Evolutionary conservation across 1,284 basidiomycete species (phyloP).

Genomic region (Afroboletus lepidellus): DNA sequence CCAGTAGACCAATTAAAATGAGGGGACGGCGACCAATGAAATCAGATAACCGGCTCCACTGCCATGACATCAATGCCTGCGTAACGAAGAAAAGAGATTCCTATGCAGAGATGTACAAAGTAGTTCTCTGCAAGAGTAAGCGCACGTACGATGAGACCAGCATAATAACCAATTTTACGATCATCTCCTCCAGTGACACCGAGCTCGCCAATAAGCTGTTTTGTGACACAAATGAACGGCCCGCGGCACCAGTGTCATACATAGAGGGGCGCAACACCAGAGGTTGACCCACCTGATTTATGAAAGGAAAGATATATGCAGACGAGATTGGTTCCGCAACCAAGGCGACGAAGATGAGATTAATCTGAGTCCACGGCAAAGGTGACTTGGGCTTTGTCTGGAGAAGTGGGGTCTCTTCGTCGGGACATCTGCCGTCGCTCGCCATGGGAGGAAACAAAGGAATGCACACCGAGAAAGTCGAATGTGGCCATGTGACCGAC

Average conservation of each 20-base stretch:
- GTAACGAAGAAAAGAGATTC: conserved; percentile 73
- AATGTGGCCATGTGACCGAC: no score
- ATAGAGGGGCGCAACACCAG: background rate
- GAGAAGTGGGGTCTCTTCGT: no score
- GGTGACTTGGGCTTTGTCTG: conserved; percentile 15
- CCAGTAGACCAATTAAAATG: conserved; percentile 62
- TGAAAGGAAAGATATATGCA: conserved; percentile 26
- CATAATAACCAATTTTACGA: conserved; percentile 64
- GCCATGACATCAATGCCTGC: conserved; percentile 65
- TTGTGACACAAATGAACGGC: no score
- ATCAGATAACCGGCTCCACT: conserved; percentile 75
- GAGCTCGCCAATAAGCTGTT: conserved; percentile 35
- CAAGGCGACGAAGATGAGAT: no score
- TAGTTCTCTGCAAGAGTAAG: background rate
- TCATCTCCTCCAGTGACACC: conserved; percentile 46
- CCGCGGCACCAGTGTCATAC: background rate
- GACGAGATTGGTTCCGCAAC: no score
- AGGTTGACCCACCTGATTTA: conserved; percentile 27
- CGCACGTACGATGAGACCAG: conserved; percentile 54
- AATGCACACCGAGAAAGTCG: no score
- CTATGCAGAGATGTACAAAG: conserved; percentile 34
- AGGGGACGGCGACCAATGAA: conserved; percentile 71
- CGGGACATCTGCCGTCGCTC: no score
- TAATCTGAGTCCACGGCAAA: conserved; percentile 25
- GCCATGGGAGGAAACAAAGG: no score